phyloP scores from a whole-genome alignment of 768 basidiomycete genomes.

The Gyrodon lividus region DNA sequence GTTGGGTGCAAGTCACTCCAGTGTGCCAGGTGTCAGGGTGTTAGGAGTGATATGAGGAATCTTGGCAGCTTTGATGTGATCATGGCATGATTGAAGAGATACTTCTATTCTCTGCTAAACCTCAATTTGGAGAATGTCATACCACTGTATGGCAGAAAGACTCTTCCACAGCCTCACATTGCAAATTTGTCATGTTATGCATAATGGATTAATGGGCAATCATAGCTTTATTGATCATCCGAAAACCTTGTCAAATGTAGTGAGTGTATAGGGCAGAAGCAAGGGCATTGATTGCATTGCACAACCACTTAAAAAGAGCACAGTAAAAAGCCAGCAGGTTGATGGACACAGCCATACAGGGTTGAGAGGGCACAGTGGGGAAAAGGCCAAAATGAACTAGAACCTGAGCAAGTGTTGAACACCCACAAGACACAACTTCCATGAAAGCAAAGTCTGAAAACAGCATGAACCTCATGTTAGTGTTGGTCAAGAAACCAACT shows the following conservation, averaged over 20 bases:
- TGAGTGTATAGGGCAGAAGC: not conserved
- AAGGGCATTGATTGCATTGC: not conserved
- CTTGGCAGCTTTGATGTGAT: not conserved
- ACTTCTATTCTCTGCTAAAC: constrained; percentile 16
- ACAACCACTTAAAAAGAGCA: not conserved
- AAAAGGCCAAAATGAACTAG: constrained; percentile 33
- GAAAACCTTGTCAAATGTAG: not conserved
- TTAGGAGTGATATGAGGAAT: not conserved
- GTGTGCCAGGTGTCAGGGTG: not conserved
- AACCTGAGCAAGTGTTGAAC: constrained; percentile 15
- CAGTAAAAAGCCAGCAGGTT: not conserved
- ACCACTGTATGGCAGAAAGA: constrained; percentile 36
- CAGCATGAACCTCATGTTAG: not conserved
- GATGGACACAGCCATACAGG: constrained; percentile 11
- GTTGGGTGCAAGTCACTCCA: not conserved
- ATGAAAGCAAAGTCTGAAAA: constrained; percentile 16
- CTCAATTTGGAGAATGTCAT: constrained; percentile 15
- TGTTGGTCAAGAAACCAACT: not conserved
- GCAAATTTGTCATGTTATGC: constrained; percentile 21
- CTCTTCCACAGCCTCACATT: constrained; percentile 17
- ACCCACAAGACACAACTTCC: constrained; percentile 19
- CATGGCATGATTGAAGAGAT: constrained; percentile 6
- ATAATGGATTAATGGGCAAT: not conserved
- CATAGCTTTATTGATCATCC: not conserved
- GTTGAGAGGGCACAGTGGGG: constrained; percentile 25